Evolutionary conservation across 1,284 basidiomycete genomes (phyloP), one percentile per base, ranked within the genome.

Genomic region (Naganishia liquefaciens): DNA sequence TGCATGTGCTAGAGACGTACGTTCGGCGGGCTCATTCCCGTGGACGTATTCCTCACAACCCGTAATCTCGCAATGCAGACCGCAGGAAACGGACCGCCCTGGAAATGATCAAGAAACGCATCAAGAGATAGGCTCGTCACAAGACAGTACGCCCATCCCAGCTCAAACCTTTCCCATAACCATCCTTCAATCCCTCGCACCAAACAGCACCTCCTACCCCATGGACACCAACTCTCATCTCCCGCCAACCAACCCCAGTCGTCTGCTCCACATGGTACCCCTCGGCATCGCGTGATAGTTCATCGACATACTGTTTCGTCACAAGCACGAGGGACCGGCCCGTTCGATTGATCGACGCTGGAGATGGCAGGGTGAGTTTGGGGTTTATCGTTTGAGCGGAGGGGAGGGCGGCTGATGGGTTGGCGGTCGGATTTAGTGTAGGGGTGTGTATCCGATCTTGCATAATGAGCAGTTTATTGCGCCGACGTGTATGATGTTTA

Each of bases 401-500:
- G n/a, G n/a, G 46, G 17, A 27, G 15, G n/a, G 23, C 39, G 40
- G 19, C 17, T 17, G 5, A 33, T 19, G 17, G 50, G 46, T 21
- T 42, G 10, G 25, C n/a, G n/a, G n/a, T n/a, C n/a, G n/a, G n/a
- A n/a, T n/a, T n/a, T 27, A 93, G 90, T 82, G 90, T 15, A 84
- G 93, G n/a, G 93, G 92, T 0, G 91, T 90, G 0, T 96, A 97
- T 75, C 84, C 83, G 44, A 94, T 96, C 44, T 84, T 96, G 75
- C 93, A 97, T 71, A 82, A 88, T 19, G 93, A 96, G 77, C 84
- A 92, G 39, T 86, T 91, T 66, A 81, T 95, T 53, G 90, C 91
- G 0, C 91, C 93, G 0, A 88, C 92, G 66, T 85, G 85, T 70
- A 80, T 96, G 65, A 82, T 87, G 0, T 95, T 95, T 78, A 90